A percentile compares a stretch with the other conserved stretches of the same genome.
Evolutionary conservation across 192 early-diverging fungal species (phyloP).

Genomic region (Umbelopsis ramanniana): DNA sequence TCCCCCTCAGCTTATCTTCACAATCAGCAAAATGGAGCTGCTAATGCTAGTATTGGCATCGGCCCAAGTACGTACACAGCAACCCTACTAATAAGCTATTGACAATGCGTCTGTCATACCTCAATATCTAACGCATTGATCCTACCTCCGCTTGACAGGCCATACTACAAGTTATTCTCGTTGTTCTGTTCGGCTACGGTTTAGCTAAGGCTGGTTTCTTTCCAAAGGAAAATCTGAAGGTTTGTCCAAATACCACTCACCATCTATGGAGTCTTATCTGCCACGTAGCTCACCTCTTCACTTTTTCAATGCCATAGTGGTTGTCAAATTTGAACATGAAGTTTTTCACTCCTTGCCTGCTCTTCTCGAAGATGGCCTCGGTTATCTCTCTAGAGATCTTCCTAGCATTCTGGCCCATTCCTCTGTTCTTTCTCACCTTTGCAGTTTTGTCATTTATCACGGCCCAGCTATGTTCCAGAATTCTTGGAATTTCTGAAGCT

Average conservation of each 20-base stretch:
- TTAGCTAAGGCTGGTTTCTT: constrained; percentile 37
- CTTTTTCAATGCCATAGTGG: constrained; percentile 35
- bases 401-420: constrained; percentile 74
- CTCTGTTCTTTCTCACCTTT: constrained; percentile 51
- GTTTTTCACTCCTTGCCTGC: constrained; percentile 75
- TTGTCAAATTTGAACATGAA: constrained; percentile 66
- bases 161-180: constrained; percentile 41
- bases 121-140: not conserved
- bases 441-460: constrained; percentile 39
- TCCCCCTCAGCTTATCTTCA: not conserved
- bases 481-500: constrained; percentile 48
- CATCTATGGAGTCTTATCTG: not conserved
- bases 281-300: not conserved
- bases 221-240: constrained; percentile 37
- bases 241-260: not conserved
- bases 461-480: constrained; percentile 43
- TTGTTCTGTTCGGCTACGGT: constrained; percentile 38
- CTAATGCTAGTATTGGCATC: constrained; percentile 35
- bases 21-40: constrained; percentile 20
- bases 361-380: constrained; percentile 77
- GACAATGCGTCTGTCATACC: not conserved
- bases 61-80: constrained; percentile 28
- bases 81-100: not conserved
- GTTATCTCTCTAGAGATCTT: constrained; percentile 65
- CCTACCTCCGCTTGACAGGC: constrained; percentile 19